These are phyloP conservation scores for Wickerhamiella cacticola DNA, from an alignment of 805 yeast species.

Conservation along the genomic window DNA sequence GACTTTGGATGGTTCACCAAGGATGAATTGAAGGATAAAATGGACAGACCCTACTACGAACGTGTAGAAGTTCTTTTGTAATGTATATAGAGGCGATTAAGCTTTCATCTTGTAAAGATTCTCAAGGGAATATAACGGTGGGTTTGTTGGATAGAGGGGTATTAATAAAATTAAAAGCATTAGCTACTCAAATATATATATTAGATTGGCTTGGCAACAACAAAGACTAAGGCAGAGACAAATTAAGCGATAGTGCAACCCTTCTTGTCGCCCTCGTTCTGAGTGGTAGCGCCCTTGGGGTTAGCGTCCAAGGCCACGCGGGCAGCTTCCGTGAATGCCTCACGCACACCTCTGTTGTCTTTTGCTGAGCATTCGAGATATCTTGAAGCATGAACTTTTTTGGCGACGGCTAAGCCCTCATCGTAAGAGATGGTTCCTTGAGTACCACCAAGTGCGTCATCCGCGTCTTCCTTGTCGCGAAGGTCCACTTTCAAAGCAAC, in stretches of 20 bases:
- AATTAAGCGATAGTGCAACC: constrained; percentile 19
- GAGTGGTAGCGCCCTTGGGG: constrained; percentile 46
- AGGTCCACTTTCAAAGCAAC: constrained; percentile 93
- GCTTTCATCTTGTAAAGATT: neutral
- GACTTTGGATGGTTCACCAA: constrained; percentile 76
- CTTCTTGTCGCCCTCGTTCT: constrained; percentile 24
- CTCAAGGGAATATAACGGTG: neutral
- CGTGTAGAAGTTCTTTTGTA: constrained; percentile 13
- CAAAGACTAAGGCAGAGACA: neutral
- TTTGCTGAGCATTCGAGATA: constrained; percentile 96
- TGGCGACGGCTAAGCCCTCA: constrained; percentile 88
- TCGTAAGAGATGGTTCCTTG: constrained; percentile 54
- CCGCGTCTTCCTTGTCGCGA: constrained; percentile 49
- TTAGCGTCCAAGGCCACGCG: constrained; percentile 87
- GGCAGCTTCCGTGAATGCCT: constrained; percentile 97
- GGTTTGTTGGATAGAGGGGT: neutral
- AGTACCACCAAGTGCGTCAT: constrained; percentile 29
- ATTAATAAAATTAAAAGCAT: neutral
- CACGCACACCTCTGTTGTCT: constrained; percentile 95
- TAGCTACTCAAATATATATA: neutral
- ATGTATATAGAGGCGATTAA: constrained; percentile 13
- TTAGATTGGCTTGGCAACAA: neutral
- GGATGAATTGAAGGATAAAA: constrained; percentile 53
- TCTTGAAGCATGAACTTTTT: constrained; percentile 83
- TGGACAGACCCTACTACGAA: constrained; percentile 42